A percentile compares a stretch with the other conserved stretches of the same genome.
phyloP scores from a whole-genome alignment of 106 monocot genomes.

The Dendrobium officinale region DNA sequence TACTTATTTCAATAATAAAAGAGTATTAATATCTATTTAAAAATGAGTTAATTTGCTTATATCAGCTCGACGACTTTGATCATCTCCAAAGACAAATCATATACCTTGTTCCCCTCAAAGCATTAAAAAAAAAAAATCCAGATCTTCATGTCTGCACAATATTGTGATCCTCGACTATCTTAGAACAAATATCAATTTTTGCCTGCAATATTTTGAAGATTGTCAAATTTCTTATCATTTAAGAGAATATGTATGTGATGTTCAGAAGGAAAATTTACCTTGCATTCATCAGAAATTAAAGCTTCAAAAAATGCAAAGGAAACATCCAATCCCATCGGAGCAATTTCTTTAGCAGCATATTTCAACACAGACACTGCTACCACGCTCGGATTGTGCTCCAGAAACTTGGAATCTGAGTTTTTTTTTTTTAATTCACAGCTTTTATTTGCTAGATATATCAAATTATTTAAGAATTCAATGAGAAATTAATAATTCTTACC shows the following conservation, averaged over 20 bases:
- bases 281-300: constrained; percentile 19
- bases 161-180: constrained; percentile 6
- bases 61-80: background rate
- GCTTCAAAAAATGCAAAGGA: background rate
- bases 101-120: no score
- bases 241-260: background rate
- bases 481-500: constrained; percentile 17
- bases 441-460: background rate
- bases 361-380: constrained; percentile 14
- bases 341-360: constrained; percentile 14
- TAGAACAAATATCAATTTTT: constrained; percentile 6
- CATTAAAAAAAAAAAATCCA: background rate
- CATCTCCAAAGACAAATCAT: no score
- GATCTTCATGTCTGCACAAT: background rate
- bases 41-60: background rate
- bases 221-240: background rate
- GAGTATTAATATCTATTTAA: background rate
- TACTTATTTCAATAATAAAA: background rate
- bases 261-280: background rate
- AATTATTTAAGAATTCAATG: background rate
- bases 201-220: constrained; percentile 2
- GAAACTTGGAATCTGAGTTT: constrained; percentile 14
- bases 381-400: constrained; percentile 7
- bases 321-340: background rate
- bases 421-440: background rate